These are phyloP conservation scores for Biscogniauxia marginata DNA, from an alignment of 2,329 filamentous ascomycete species.

Conservation along the genomic window DNA sequence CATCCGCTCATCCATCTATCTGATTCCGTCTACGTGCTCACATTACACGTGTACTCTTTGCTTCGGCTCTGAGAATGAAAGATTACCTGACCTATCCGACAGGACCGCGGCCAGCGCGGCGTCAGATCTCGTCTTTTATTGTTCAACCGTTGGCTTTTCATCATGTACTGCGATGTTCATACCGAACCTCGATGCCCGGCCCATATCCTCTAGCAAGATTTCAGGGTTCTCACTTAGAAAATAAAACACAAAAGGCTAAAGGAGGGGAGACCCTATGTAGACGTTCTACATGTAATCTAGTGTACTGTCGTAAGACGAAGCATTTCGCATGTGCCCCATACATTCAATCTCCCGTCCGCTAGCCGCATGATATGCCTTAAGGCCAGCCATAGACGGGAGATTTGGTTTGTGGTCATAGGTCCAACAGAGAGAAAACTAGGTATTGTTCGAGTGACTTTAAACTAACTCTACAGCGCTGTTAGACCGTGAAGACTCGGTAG, in stretches of 20 bases:
- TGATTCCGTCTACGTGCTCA: background rate
- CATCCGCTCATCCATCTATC: background rate
- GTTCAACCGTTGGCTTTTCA: slow-evolving; percentile 2
- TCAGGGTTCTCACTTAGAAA: background rate
- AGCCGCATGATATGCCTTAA: background rate
- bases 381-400: background rate
- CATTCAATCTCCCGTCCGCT: background rate
- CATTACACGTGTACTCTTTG: background rate
- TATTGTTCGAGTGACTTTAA: background rate
- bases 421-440: background rate
- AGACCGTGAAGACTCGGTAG: background rate
- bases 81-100: background rate
- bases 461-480: background rate
- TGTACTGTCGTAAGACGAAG: background rate
- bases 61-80: background rate
- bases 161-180: slow-evolving; percentile 9
- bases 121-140: slow-evolving; percentile 5
- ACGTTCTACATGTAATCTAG: background rate
- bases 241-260: background rate
- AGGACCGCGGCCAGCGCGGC: slow-evolving; percentile 4
- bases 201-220: background rate
- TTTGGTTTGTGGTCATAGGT: background rate
- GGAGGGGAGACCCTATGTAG: background rate
- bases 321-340: background rate
- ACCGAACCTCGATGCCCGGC: slow-evolving; percentile 12